These are phyloP conservation scores for Pisolithus tinctorius DNA, from an alignment of 768 basidiomycete species.

Conservation along the genomic window DNA sequence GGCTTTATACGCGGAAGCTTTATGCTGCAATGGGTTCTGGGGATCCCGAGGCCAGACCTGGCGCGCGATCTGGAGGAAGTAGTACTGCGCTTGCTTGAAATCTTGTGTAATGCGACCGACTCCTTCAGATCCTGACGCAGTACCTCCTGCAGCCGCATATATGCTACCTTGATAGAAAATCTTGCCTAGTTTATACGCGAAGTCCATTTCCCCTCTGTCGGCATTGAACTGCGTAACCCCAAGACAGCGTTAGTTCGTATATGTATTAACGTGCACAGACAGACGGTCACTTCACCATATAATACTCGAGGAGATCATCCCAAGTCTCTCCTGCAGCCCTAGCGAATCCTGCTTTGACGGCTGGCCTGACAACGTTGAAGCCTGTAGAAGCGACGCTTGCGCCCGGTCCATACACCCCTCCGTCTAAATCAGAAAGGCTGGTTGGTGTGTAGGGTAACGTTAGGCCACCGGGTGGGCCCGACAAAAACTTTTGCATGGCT, in stretches of 20 bases:
- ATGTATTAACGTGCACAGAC: not conserved
- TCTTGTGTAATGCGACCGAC: constrained; percentile 83
- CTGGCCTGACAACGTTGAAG: constrained; percentile 59
- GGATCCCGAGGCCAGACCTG: constrained; percentile 86
- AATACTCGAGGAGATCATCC: constrained; percentile 90
- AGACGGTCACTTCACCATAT: constrained; percentile 47
- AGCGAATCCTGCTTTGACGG: constrained; percentile 78
- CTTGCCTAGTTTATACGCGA: constrained; percentile 89
- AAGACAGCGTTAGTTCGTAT: constrained; percentile 1
- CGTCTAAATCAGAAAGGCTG: constrained; percentile 80
- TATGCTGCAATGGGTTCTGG: constrained; percentile 42
- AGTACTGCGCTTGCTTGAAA: constrained; percentile 66
- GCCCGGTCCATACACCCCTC: constrained; percentile 92
- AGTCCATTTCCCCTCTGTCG: constrained; percentile 83
- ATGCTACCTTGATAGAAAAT: constrained; percentile 96
- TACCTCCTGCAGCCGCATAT: constrained; percentile 72
- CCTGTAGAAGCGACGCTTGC: constrained; percentile 92
- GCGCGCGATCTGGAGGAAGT: constrained; percentile 81
- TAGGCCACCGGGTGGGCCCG: constrained; percentile 88
- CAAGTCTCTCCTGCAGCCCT: constrained; percentile 89
- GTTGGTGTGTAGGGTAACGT: constrained; percentile 79
- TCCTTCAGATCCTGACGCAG: constrained; percentile 85
- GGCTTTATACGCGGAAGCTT: constrained; percentile 38
- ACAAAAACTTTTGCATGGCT: constrained; percentile 77
- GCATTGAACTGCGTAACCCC: constrained; percentile 70